Evolutionary conservation across 306 rosid species (phyloP).

Genomic region (Cajanus cajan): DNA sequence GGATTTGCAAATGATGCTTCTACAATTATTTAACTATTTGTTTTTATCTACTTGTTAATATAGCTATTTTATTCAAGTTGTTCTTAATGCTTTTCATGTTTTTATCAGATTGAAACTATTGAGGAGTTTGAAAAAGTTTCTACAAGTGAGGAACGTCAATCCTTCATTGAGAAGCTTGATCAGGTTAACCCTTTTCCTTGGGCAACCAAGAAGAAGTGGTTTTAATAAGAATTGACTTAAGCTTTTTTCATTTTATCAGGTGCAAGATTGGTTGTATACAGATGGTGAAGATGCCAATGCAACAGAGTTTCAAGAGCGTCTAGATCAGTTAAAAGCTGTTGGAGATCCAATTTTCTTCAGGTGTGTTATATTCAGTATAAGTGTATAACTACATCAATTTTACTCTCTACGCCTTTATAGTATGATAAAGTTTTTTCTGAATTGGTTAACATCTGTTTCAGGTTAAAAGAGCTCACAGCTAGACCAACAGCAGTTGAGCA

Average conservation of each 20-base stretch:
- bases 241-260: constrained; percentile 49
- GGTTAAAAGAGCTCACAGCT: constrained; percentile 87
- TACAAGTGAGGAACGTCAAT: constrained; percentile 70
- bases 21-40: constrained; percentile 13
- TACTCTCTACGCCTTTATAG: background rate
- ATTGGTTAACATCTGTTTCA: constrained; percentile 38
- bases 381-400: background rate
- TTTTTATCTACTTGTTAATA: background rate
- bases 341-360: constrained; percentile 93
- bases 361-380: constrained; percentile 38
- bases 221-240: constrained; percentile 9
- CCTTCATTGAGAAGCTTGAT: constrained; percentile 82
- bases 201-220: background rate
- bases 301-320: constrained; percentile 71
- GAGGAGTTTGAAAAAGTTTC: constrained; percentile 68
- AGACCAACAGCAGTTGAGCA: constrained; percentile 69
- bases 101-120: constrained; percentile 75
- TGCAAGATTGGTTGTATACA: constrained; percentile 93
- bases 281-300: constrained; percentile 99
- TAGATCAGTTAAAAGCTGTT: constrained; percentile 66
- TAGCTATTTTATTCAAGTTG: background rate
- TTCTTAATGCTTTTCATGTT: constrained; percentile 17
- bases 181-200: constrained; percentile 57
- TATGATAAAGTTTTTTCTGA: constrained; percentile 32
- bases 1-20: background rate